phyloP scores from a whole-genome alignment of 441 rosid genomes.

The Eruca vesicaria region DNA sequence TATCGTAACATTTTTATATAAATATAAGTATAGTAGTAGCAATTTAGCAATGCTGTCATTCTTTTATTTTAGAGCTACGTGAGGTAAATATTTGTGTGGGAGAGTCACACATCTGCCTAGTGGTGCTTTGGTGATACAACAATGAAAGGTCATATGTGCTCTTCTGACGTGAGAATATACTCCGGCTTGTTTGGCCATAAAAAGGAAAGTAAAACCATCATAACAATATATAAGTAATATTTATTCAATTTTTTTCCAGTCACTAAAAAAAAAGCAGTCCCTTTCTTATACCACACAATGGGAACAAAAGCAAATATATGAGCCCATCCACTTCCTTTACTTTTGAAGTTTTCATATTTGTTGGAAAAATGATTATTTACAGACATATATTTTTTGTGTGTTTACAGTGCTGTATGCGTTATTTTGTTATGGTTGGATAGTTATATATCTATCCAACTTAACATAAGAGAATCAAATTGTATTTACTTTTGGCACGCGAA shows the following conservation, averaged over 20 bases:
- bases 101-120: background rate
- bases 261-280: background rate
- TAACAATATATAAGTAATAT: background rate
- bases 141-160: slow-evolving; percentile 7
- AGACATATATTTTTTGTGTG: background rate
- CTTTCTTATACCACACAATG: slow-evolving; percentile 28
- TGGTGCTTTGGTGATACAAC: slow-evolving; percentile 5
- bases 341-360: slow-evolving; percentile 8
- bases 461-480: slow-evolving; percentile 1
- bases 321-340: slow-evolving; percentile 24
- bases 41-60: background rate
- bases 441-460: background rate
- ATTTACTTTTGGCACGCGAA: background rate
- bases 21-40: background rate
- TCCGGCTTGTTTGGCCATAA: slow-evolving; percentile 22
- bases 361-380: background rate
- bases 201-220: slow-evolving; percentile 9
- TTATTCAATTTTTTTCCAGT: background rate
- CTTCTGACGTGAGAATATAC: slow-evolving; percentile 13
- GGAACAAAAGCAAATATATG: slow-evolving; percentile 34
- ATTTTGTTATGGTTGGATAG: too few relatives aligned
- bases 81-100: background rate
- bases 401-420: background rate
- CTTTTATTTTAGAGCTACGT: background rate
- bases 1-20: background rate